Percentiles rank a stretch among this genome's conserved stretches.
Evolutionary conservation across 1,284 basidiomycete species (phyloP).

Genomic region (Omphalotus olearius): DNA sequence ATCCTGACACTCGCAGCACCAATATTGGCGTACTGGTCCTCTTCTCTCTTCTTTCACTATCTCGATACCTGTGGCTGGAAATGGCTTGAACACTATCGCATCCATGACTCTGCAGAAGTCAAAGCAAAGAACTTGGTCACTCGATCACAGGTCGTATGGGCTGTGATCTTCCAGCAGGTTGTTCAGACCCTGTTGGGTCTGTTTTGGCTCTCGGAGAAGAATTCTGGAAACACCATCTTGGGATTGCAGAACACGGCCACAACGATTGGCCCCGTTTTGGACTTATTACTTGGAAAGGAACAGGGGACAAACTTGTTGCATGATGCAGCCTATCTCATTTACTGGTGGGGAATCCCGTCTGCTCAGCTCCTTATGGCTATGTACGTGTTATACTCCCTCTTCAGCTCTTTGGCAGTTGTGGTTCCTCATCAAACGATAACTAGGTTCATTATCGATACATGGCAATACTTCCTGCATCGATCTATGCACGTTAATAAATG

Average conservation of each 20-base stretch:
- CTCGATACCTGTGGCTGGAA: constrained; percentile 76
- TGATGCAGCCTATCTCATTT: constrained; percentile 62
- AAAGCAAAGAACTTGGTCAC: constrained; percentile 75
- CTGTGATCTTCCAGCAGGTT: constrained; percentile 82
- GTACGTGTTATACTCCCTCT: constrained; percentile 48
- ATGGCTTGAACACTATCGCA: constrained; percentile 81
- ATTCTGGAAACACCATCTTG: constrained; percentile 49
- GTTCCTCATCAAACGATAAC: constrained; percentile 2
- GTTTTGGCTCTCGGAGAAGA: constrained; percentile 57
- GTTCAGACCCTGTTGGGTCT: constrained; percentile 81
- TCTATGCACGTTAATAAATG: constrained; percentile 88
- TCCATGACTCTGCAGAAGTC: constrained; percentile 87
- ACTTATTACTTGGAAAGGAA: constrained; percentile 31
- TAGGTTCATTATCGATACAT: constrained; percentile 94
- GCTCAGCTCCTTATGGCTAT: constrained; percentile 79
- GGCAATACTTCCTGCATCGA: constrained; percentile 97
- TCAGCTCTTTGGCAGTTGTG: constrained; percentile 2
- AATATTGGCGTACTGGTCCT: constrained; percentile 83
- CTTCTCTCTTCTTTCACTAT: constrained; percentile 77
- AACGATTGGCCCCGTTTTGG: constrained; percentile 30
- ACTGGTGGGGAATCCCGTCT: constrained; percentile 93
- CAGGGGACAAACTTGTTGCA: constrained; percentile 48
- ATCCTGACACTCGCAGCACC: constrained; percentile 74
- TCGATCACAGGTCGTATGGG: constrained; percentile 65
- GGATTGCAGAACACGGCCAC: constrained; percentile 40